A percentile compares a stretch with the other conserved stretches of the same genome.
phyloP scores from a whole-genome alignment of 2,329 filamentous ascomycete species.

The Beauveria pseudobassiana region DNA sequence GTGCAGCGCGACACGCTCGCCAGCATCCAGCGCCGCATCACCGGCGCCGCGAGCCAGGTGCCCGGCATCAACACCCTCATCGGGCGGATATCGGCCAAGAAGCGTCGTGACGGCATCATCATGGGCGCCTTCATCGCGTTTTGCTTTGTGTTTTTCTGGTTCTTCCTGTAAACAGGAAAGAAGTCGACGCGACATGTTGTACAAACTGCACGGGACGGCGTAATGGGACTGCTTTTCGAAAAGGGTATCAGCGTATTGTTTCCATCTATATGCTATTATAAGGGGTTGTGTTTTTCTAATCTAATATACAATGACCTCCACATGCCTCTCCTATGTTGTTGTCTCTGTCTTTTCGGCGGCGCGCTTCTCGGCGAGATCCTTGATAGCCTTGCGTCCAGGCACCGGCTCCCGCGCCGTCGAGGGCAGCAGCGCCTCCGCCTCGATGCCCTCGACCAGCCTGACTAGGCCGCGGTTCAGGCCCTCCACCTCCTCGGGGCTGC shows the following conservation, averaged over 20 bases:
- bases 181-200: neutral
- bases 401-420: constrained; percentile 27
- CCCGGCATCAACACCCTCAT: constrained; percentile 92
- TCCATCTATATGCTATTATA: constrained; percentile 19
- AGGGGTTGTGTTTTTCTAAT: constrained; percentile 7
- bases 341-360: neutral
- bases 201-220: constrained; percentile 20
- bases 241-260: constrained; percentile 29
- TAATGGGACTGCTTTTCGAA: constrained; percentile 16
- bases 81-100: constrained; percentile 85
- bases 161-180: constrained; percentile 41
- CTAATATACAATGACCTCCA: constrained; percentile 4
- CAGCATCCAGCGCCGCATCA: constrained; percentile 86
- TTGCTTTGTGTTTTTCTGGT: constrained; percentile 81
- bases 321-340: neutral
- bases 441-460: constrained; percentile 54
- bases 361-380: constrained; percentile 10
- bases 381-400: constrained; percentile 14
- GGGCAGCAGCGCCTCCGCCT: constrained; percentile 27
- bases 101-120: constrained; percentile 90
- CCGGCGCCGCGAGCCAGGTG: constrained; percentile 79
- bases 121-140: constrained; percentile 85
- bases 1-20: constrained; percentile 80
- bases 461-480: constrained; percentile 58
- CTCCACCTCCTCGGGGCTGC: constrained; percentile 57